A percentile compares a stretch with the other conserved stretches of the same genome.
phyloP scores from a whole-genome alignment of 768 basidiomycete species.

The Trichaptum fuscoviolaceum region DNA sequence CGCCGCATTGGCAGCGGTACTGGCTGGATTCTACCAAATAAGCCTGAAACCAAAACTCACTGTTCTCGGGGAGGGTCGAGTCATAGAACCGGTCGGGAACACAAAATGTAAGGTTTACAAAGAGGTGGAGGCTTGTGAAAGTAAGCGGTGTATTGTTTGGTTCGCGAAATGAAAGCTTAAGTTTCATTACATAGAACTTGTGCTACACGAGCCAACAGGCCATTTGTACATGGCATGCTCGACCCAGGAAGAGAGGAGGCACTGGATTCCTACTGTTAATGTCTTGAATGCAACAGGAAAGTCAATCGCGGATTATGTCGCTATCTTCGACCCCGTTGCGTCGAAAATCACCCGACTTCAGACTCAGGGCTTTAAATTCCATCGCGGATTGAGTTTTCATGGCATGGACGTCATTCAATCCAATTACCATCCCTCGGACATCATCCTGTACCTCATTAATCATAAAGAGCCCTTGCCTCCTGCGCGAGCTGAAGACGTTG shows the following conservation, averaged over 20 bases:
- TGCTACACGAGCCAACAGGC: conserved; percentile 53
- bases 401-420: conserved; percentile 68
- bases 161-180: not conserved
- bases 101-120: conserved; percentile 42
- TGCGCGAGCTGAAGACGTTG: conserved; percentile 33
- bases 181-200: conserved; percentile 36
- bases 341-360: conserved; percentile 40
- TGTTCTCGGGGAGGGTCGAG: conserved; percentile 39
- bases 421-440: conserved; percentile 35
- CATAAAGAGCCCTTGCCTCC: conserved; percentile 50
- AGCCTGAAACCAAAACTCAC: conserved; percentile 41
- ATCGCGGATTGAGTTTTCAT: conserved; percentile 47
- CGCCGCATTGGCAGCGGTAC: conserved; percentile 33
- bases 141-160: conserved; percentile 30
- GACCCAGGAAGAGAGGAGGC: conserved; percentile 36
- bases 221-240: conserved; percentile 63
- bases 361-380: conserved; percentile 31
- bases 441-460: conserved; percentile 69
- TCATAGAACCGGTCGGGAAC: conserved; percentile 41
- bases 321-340: conserved; percentile 49
- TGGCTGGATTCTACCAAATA: conserved; percentile 43
- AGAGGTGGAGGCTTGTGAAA: conserved; percentile 64
- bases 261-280: conserved; percentile 47
- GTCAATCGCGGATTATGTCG: conserved; percentile 48
- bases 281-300: conserved; percentile 31